Percentiles rank a stretch among this genome's conserved stretches.
phyloP scores from a whole-genome alignment of 2,329 filamentous ascomycete genomes.

The Tolypocladium inflatum region DNA sequence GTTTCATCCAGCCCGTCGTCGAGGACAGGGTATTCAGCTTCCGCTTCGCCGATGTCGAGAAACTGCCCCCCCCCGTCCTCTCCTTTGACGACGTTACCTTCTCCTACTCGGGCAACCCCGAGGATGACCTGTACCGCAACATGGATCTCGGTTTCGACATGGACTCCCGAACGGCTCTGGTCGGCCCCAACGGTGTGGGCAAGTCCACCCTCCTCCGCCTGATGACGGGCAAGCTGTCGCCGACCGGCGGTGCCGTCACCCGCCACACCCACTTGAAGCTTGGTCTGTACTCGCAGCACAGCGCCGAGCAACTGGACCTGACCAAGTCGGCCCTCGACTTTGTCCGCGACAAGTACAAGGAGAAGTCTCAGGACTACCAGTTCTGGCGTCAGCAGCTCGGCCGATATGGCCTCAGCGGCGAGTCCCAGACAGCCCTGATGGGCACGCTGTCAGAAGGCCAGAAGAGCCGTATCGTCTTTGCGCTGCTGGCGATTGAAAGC shows the following conservation, averaged over 20 bases:
- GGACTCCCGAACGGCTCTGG: conserved; percentile 94
- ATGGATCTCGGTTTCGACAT: conserved; percentile 98
- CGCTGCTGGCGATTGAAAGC: conserved; percentile 83
- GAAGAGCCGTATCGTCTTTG: conserved; percentile 97
- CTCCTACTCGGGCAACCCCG: conserved; percentile 83
- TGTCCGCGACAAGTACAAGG: conserved; percentile 85
- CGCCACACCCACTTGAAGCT: conserved; percentile 98
- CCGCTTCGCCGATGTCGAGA: conserved; percentile 97
- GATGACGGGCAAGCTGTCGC: conserved; percentile 91
- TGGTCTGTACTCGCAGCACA: conserved; percentile 97
- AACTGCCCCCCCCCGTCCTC: conserved; percentile 94
- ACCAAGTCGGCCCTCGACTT: conserved; percentile 98
- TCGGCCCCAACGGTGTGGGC: conserved; percentile 97
- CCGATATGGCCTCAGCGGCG: conserved; percentile 84
- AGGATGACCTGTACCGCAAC: conserved; percentile 93
- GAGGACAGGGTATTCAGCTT: conserved; percentile 89
- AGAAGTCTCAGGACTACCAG: conserved; percentile 93
- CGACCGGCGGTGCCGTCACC: conserved; percentile 71
- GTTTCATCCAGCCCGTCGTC: conserved; percentile 87
- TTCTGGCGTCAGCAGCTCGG: conserved; percentile 99
- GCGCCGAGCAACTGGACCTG: conserved; percentile 92
- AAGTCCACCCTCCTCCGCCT: conserved; percentile 94
- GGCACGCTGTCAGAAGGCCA: conserved; percentile 96
- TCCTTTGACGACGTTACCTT: conserved; percentile 97
- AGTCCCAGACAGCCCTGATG: conserved; percentile 93